phyloP scores from a whole-genome alignment of 2,329 filamentous ascomycete species.

The Epichloe coenophiala region DNA sequence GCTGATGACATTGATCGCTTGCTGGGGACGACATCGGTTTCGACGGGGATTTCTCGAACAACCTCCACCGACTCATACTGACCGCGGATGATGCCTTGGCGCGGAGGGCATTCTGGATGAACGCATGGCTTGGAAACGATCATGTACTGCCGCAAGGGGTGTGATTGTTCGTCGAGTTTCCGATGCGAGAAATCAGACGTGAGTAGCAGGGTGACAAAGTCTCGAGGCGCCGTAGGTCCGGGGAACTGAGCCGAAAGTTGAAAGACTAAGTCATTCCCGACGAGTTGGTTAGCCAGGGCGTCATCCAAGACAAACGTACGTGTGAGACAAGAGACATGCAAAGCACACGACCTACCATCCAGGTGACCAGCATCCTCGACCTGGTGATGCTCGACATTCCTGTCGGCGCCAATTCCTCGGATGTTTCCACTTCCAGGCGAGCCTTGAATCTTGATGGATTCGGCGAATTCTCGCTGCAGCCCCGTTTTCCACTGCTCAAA shows the following conservation, averaged over 20 bases:
- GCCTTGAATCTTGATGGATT: constrained; percentile 59
- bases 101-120: constrained; percentile 58
- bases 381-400: constrained; percentile 49
- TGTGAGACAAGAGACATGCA: neutral
- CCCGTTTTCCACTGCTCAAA: constrained; percentile 69
- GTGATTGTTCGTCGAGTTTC: constrained; percentile 11
- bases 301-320: neutral
- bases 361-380: constrained; percentile 46
- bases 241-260: constrained; percentile 83
- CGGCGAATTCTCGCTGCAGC: constrained; percentile 65
- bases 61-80: constrained; percentile 87
- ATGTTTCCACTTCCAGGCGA: constrained; percentile 62
- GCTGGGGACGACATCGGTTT: constrained; percentile 19
- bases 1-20: constrained; percentile 21
- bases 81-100: constrained; percentile 65
- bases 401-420: constrained; percentile 74
- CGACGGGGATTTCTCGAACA: constrained; percentile 65
- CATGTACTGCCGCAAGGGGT: constrained; percentile 55
- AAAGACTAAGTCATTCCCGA: constrained; percentile 40
- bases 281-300: neutral
- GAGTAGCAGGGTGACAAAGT: constrained; percentile 72
- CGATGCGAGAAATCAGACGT: constrained; percentile 45
- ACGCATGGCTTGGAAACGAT: constrained; percentile 74
- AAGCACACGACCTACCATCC: constrained; percentile 33
- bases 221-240: constrained; percentile 72